Percentiles rank a stretch among this genome's conserved stretches.
Conservation (phyloP, 129 eudicot genomes). For the Sambucus nigra region DNA sequence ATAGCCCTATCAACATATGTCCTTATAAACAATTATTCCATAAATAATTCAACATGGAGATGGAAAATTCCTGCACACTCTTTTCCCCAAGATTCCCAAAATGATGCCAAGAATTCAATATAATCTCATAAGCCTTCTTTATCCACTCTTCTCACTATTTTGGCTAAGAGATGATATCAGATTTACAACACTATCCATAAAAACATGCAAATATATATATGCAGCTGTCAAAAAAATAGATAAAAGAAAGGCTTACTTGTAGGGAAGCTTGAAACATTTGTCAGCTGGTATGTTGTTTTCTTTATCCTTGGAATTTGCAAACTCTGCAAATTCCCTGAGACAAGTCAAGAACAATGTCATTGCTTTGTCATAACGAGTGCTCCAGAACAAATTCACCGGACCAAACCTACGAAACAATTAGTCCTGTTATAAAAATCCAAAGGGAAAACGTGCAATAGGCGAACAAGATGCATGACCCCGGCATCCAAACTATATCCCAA, state of each 20-base stretch:
- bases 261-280: constrained; percentile 85
- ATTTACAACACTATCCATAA: neutral
- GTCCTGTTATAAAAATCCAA: neutral
- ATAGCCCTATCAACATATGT: no score
- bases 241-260: constrained; percentile 45
- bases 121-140: no score
- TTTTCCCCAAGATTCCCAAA: no score
- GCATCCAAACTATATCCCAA: neutral
- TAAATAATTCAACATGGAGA: no score
- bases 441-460: neutral
- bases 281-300: constrained; percentile 83
- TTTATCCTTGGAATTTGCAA: constrained; percentile 73
- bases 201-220: neutral
- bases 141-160: no score
- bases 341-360: constrained; percentile 90
- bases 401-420: constrained; percentile 51
- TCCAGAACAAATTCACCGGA: constrained; percentile 94
- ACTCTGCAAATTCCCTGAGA: constrained; percentile 81
- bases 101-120: no score
- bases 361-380: constrained; percentile 95
- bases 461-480: neutral
- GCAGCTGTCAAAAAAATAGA: neutral
- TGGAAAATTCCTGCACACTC: no score
- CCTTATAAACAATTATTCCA: no score
- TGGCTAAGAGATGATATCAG: neutral